A percentile compares a stretch with the other conserved stretches of the same genome.
phyloP scores from a whole-genome alignment of 2,329 filamentous ascomycete species.

The Aureobasidium sp. region DNA sequence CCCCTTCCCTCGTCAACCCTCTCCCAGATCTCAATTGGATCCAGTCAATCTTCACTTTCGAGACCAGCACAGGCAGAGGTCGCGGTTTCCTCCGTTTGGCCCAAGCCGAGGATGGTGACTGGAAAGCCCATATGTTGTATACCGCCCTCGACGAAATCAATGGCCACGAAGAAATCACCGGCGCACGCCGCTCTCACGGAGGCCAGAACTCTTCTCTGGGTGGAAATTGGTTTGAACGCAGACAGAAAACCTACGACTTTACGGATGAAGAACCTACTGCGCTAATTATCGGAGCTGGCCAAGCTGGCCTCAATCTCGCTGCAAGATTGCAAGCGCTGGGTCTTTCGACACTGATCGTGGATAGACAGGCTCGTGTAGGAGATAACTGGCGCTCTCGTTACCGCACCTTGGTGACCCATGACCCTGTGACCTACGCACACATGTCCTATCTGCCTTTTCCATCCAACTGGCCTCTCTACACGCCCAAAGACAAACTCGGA shows the following conservation, averaged over 20 bases:
- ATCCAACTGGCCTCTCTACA: constrained; percentile 60
- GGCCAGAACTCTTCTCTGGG: constrained; percentile 57
- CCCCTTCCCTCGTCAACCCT: constrained; percentile 34
- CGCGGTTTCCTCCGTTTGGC: constrained; percentile 49
- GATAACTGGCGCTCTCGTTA: constrained; percentile 38
- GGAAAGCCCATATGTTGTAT: constrained; percentile 60
- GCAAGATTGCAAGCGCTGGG: constrained; percentile 35
- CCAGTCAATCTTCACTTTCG: constrained; percentile 49
- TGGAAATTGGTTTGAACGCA: constrained; percentile 44
- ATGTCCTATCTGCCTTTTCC: constrained; percentile 61
- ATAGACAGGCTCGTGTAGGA: constrained; percentile 30
- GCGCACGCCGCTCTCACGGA: constrained; percentile 46
- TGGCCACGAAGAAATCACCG: constrained; percentile 46
- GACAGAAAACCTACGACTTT: constrained; percentile 26
- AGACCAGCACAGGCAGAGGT: constrained; percentile 49
- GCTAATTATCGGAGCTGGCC: constrained; percentile 45
- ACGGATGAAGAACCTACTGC: constrained; percentile 47
- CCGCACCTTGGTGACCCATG: constrained; percentile 55
- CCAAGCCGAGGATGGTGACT: constrained; percentile 31
- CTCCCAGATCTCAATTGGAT: constrained; percentile 53
- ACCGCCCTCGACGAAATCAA: constrained; percentile 51
- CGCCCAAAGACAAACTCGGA: constrained; percentile 63
- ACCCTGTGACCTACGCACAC: constrained; percentile 55
- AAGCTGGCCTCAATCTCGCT: constrained; percentile 27
- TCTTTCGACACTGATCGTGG: constrained; percentile 32